Base-by-base conservation (phyloP, 2,329 filamentous ascomycete species). In the Alternaria sp. region DNA sequence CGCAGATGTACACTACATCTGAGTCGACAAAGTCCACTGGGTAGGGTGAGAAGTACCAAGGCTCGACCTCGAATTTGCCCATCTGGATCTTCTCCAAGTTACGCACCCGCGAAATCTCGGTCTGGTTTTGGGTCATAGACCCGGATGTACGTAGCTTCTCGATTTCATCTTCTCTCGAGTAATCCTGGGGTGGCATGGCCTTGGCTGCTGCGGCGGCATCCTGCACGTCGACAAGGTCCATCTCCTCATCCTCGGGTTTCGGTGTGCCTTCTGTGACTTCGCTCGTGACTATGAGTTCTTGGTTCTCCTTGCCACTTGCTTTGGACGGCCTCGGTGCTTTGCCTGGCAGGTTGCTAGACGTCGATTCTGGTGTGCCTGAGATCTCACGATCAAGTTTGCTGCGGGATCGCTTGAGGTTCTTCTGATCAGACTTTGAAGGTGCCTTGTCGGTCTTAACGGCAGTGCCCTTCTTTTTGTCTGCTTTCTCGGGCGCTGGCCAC, bases 11-110 rank as follows among this genome's bases (percentile, higher is more conserved):
- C 69, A 98, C 92, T 67, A 96, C 86, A 70, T 99, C 96, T 70
- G 91, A 91, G 71, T 96, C 91, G 21, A 91, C 90, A 78, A 97
- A 98, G 3, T 90, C 85, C 75, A 96, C 91, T 0, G 96, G 96
- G 74, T 99, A 99, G 0, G 96, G 96, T 6, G 93, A 97, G 83
- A 99, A 99, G 80, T 99, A 99, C 96, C 96, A 99, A 0, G 96
- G 96, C 78, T 97, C 96, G 46, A 99, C 88, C 73, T 97, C 93
- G 77, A 90, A 91, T 71, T 90, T 89, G 47, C 96, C 96, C 85
- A 99, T 98, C 78, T 98, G 95, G 4, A 99, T 90, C 70, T 91
- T 94, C 58, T 92, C 93, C 69, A 99, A 89, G 77, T 99, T 99
- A 74, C 96, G 91, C 59, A 99, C 97, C 57, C 96, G 91, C 23